These are phyloP conservation scores for Phytopythium delawarense DNA, from an alignment of 352 stramenopile species.

Conservation along the genomic window DNA sequence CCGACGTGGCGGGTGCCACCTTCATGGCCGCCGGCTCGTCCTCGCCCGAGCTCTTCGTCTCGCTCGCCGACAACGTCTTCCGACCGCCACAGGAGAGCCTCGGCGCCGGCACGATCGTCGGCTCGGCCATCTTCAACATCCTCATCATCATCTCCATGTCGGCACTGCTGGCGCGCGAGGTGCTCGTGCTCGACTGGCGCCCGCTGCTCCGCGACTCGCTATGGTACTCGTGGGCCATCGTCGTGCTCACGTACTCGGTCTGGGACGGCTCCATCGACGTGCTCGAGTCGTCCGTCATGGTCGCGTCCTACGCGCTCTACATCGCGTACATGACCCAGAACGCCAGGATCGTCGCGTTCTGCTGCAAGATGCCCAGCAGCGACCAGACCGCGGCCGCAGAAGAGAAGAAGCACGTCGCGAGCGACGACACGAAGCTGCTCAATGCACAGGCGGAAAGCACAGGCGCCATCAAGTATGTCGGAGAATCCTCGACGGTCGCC, in stretches of 20 bases:
- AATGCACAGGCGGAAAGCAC: slow-evolving; percentile 3
- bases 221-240: slow-evolving; percentile 68
- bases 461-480: neutral
- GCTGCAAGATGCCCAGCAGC: slow-evolving; percentile 41
- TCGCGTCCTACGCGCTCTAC: slow-evolving; percentile 67
- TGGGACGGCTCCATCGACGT: slow-evolving; percentile 57
- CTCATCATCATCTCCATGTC: slow-evolving; percentile 85
- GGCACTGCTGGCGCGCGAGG: slow-evolving; percentile 53
- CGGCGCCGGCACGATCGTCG: slow-evolving; percentile 81
- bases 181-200: slow-evolving; percentile 69
- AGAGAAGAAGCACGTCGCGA: neutral
- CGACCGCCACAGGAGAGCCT: slow-evolving; percentile 56
- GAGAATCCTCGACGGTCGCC: neutral
- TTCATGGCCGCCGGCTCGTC: slow-evolving; percentile 85
- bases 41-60: slow-evolving; percentile 79
- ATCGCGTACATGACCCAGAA: slow-evolving; percentile 76
- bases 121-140: slow-evolving; percentile 86
- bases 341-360: slow-evolving; percentile 44
- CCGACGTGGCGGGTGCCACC: slow-evolving; percentile 76
- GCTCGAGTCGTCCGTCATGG: slow-evolving; percentile 57
- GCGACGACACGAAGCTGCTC: slow-evolving; percentile 18
- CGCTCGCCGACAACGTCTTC: slow-evolving; percentile 75
- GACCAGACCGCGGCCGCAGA: neutral
- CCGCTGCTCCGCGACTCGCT: slow-evolving; percentile 77
- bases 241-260: slow-evolving; percentile 49